Percentiles rank a stretch among this genome's conserved stretches.
These are phyloP conservation scores for Psilocybe tampanensis DNA, from an alignment of 768 basidiomycete species.

Conservation along the genomic window DNA sequence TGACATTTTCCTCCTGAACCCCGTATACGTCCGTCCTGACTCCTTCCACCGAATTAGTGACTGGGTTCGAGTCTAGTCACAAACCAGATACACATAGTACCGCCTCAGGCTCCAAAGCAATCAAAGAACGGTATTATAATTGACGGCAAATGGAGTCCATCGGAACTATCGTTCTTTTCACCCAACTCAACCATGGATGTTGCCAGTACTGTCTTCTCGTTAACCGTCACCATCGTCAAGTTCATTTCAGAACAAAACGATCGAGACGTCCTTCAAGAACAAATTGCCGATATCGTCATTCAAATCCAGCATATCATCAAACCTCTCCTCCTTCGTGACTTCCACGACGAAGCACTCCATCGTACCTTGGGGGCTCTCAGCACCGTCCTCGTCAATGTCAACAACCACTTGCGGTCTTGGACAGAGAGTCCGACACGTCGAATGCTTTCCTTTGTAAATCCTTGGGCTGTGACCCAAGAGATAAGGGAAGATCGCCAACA, in stretches of 20 bases:
- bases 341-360: constrained; percentile 4
- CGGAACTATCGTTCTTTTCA: too few relatives aligned
- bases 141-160: too few relatives aligned
- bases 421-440: constrained; percentile 13
- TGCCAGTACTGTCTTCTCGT: background rate
- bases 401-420: constrained; percentile 16
- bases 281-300: constrained; percentile 1
- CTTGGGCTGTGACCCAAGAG: constrained; percentile 14
- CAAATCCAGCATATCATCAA: constrained; percentile 16
- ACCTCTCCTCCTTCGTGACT: constrained; percentile 14
- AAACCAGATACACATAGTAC: too few relatives aligned
- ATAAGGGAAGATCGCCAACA: constrained; percentile 17
- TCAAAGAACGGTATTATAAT: too few relatives aligned
- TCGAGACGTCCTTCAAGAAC: background rate
- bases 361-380: constrained; percentile 11
- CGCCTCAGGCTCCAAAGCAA: too few relatives aligned
- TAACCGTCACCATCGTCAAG: background rate
- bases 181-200: background rate
- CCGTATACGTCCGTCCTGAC: too few relatives aligned
- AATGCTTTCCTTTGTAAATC: constrained; percentile 10
- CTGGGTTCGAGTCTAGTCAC: too few relatives aligned
- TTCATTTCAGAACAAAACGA: background rate
- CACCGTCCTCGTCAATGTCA: constrained; percentile 5
- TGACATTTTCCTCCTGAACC: too few relatives aligned
- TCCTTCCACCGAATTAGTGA: too few relatives aligned